Evolutionary conservation across 768 basidiomycete species (phyloP), one percentile per base, ranked within the genome.

Genomic region (Pisolithus tinctorius): DNA sequence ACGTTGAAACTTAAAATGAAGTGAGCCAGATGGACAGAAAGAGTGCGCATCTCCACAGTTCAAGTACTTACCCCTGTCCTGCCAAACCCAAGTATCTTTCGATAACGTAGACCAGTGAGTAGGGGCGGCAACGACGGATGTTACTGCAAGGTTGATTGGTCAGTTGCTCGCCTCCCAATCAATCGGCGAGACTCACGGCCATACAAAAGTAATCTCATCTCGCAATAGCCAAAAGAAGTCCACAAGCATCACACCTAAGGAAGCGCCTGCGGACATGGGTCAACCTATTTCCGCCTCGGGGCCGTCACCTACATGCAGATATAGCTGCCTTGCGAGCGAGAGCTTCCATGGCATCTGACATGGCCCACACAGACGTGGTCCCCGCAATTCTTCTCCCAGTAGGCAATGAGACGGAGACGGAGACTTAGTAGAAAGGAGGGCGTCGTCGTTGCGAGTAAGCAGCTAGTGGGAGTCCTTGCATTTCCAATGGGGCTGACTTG

Each of bases 161-260:
- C 9, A 13, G 42, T 5, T 8, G 27, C 4, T 14, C 5, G 40
- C 3, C 11, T 25, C 4, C 25, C 17, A 16, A 7, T 6, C 1
- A 20, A 5, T 11, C 23, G n/a, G 1, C 4, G 1, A n/a, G 5
- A 52, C 63, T 55, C 29, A 64, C 61, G 60, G 53, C 61, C 61
- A 64, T 20, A 64, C 30, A 7, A 41, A 2, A 23, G 44, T 55
- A 8, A 38, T 4, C 36, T 64, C 63, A 7, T 61, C 54, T 6
- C 51, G 44, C 1, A 65, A 14, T 1, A 51, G 46, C 31, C 45
- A 57, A 0, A 25, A 0, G 20, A 46, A 60, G 9, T 64, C 63
- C 1, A 38, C 11, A 20, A 57, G 6, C 63, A 65, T 65, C 17
- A 54, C 1, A 6, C 17, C 43, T 8, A 60, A 39, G 1, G 57